Evolutionary conservation across 208 protist species (phyloP), one percentile per base, ranked within the genome.

Genomic region (Crithidia fasciculata): DNA sequence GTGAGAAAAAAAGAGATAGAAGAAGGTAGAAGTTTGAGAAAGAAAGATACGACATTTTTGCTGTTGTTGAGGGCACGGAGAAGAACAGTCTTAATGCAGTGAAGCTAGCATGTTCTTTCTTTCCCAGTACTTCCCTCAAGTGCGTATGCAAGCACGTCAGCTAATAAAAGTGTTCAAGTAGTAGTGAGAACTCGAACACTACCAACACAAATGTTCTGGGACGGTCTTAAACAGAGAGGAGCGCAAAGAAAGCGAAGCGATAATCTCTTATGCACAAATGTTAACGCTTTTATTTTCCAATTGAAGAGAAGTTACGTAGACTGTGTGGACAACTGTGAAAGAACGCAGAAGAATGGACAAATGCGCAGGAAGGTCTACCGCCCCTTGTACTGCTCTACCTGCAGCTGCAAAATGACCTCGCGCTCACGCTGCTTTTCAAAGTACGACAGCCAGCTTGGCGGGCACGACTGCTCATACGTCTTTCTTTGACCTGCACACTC

Each of bases 401-500:
- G 87, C 39, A 93, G 56, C 75, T 91, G 85, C 64, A 95, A 76
- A 77, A 95, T 92, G 50, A 92, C 76, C 66, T 95, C 88, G 18
- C 90, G 83, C 70, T 95, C 87, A 12, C 87, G 78, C 60, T 95
- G 90, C 69, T 95, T 93, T 54, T 91, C 86, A 80, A 95, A 95
- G 74, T 93, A 93, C 3, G 76, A 84, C 50, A 91, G 71, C 88
- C 90, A 95, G 69, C 88, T 93, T 58, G 78, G 68, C 7, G 90
- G 90, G 55, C 90, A 95, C 16, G 83, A 78, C 13, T 87, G 69
- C 40, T 81, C 74, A 61, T 90, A 86, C 8, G 50, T 72, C 49
- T 82, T 89, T 54, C 76, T 75, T 49, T 83, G 76, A n/a, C 19
- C 49, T 9, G 68, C 68, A 58, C 90, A 95, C 55, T 84, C 84